Evolutionary conservation across 1,284 basidiomycete species (phyloP).

Genomic region (Neotropicomus parvogracilis): DNA sequence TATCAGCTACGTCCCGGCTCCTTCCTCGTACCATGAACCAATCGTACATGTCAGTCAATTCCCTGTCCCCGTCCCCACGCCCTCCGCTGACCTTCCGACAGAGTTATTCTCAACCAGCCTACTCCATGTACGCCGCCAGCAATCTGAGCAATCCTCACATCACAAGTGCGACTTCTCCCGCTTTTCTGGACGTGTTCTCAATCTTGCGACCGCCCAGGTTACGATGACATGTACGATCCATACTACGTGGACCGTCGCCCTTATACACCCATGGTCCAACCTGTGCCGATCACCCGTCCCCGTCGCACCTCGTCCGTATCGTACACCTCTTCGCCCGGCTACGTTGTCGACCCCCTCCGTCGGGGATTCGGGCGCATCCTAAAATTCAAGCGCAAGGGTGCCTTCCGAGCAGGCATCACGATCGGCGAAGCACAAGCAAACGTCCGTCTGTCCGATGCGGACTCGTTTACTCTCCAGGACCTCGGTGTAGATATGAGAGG

Average conservation of each 20-base stretch:
- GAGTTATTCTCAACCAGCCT: conserved; percentile 26
- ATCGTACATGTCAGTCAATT: conserved; percentile 14
- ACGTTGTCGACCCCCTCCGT: conserved; percentile 41
- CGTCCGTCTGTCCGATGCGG: conserved; percentile 55
- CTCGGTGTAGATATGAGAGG: conserved; percentile 57
- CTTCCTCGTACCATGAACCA: conserved; percentile 28
- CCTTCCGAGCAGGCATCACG: conserved; percentile 60
- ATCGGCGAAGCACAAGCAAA: conserved; percentile 68
- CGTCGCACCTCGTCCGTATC: conserved; percentile 59
- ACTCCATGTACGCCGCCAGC: conserved; percentile 28
- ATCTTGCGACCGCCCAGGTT: conserved; percentile 18
- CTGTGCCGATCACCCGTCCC: conserved; percentile 30
- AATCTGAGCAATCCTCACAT: conserved; percentile 16
- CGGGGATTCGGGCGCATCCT: conserved; percentile 48
- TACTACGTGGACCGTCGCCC: conserved; percentile 27
- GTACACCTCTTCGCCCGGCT: conserved; percentile 37
- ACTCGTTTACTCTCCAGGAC: conserved; percentile 58
- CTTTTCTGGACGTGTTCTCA: conserved; percentile 6
- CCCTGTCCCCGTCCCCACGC: neutral
- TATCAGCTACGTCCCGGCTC: conserved; percentile 25
- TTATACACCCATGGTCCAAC: conserved; percentile 24
- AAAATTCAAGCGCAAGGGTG: conserved; percentile 72
- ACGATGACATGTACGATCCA: conserved; percentile 28
- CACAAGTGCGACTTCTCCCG: conserved; percentile 16
- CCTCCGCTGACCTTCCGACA: conserved; percentile 12